A percentile compares a stretch with the other conserved stretches of the same genome.
Conservation (phyloP, 169 alveolate genomes). For the Plasmodium cynomolgi region DNA sequence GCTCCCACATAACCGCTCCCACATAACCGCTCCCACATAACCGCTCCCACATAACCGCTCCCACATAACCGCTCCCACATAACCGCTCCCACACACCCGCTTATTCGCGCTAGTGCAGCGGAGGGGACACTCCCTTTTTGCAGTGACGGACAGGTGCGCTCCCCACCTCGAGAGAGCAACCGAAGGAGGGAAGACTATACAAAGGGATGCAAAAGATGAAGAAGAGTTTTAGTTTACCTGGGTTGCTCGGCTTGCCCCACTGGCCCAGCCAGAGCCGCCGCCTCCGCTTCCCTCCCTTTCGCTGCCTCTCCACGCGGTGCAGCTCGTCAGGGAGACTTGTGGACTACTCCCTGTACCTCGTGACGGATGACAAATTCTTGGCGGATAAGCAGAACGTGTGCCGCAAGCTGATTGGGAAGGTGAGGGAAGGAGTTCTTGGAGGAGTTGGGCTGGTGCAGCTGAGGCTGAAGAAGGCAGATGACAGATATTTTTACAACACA, state of each 20-base stretch:
- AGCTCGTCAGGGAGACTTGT: not conserved
- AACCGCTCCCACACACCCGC: no score
- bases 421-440: conserved; percentile 55
- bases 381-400: conserved; percentile 33
- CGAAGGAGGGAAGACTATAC: not conserved
- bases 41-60: no score
- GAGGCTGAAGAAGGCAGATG: conserved; percentile 76
- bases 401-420: conserved; percentile 8
- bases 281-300: not conserved
- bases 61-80: no score
- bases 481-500: conserved; percentile 32
- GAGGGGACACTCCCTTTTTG: not conserved
- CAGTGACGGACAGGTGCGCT: not conserved
- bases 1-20: no score
- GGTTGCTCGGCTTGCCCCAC: not conserved
- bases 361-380: conserved; percentile 69
- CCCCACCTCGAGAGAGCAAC: not conserved
- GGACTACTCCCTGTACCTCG: conserved; percentile 65
- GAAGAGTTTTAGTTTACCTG: not conserved
- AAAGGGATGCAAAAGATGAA: not conserved
- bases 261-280: not conserved
- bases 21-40: no score
- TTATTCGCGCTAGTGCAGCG: not conserved
- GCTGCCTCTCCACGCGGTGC: not conserved
- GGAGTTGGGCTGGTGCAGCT: conserved; percentile 80